phyloP scores from a whole-genome alignment of 768 basidiomycete genomes.

The Crucibulum laeve region DNA sequence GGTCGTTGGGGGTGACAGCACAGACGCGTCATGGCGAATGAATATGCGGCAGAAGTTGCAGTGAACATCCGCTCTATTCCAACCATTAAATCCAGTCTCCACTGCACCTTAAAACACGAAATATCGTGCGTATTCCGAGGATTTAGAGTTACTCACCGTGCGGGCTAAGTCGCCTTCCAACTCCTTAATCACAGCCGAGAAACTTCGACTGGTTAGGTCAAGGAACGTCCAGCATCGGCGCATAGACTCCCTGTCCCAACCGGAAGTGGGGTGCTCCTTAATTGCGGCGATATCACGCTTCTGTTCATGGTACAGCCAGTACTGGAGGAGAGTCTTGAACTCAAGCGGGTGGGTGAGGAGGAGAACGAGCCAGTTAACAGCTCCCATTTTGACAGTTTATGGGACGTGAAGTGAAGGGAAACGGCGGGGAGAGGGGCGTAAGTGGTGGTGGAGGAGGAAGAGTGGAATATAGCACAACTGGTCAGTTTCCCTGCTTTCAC shows the following conservation, averaged over 20 bases:
- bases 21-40: too few relatives aligned
- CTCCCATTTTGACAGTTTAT: slow-evolving; percentile 41
- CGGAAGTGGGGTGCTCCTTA: slow-evolving; percentile 72
- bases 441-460: neutral
- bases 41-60: too few relatives aligned
- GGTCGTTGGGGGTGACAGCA: too few relatives aligned
- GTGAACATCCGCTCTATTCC: too few relatives aligned
- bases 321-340: slow-evolving; percentile 79
- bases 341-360: slow-evolving; percentile 79
- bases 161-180: slow-evolving; percentile 92
- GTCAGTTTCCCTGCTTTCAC: too few relatives aligned
- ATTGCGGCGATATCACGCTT: slow-evolving; percentile 78
- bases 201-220: slow-evolving; percentile 86
- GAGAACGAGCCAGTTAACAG: slow-evolving; percentile 58
- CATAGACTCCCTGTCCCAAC: slow-evolving; percentile 87
- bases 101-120: too few relatives aligned
- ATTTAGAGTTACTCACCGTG: slow-evolving; percentile 62
- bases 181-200: slow-evolving; percentile 92
- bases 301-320: slow-evolving; percentile 75
- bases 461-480: too few relatives aligned
- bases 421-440: neutral
- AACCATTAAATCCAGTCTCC: too few relatives aligned
- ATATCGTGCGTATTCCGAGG: too few relatives aligned
- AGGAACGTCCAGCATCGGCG: slow-evolving; percentile 85
- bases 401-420: too few relatives aligned